These are phyloP conservation scores for Mallotus japonicus DNA, from an alignment of 441 rosid genomes.

Conservation along the genomic window DNA sequence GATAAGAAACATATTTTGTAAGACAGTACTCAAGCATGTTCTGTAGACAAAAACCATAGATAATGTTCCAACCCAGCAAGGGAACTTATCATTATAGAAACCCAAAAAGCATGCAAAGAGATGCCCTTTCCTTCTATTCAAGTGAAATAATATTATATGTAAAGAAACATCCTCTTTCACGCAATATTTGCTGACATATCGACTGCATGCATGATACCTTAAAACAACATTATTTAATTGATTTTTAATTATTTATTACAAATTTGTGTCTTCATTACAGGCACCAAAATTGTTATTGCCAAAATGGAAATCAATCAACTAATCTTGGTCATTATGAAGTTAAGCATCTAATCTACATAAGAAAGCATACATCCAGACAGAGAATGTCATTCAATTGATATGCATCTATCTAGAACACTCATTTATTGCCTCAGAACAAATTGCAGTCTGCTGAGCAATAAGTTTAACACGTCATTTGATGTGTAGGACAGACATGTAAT, in stretches of 20 bases:
- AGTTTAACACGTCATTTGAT: not conserved
- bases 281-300: not conserved
- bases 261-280: not conserved
- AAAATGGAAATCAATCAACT: not conserved
- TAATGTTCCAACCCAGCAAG: not conserved
- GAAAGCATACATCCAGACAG: not conserved
- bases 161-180: conserved; percentile 4
- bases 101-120: not conserved
- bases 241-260: not conserved
- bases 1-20: not conserved
- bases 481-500: not conserved
- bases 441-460: not conserved
- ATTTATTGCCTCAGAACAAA: conserved; percentile 4
- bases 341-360: conserved; percentile 2
- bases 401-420: not conserved
- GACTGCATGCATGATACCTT: not conserved
- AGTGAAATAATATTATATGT: not conserved
- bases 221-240: not conserved
- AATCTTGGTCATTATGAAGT: not conserved
- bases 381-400: not conserved
- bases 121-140: not conserved
- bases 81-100: not conserved
- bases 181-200: not conserved
- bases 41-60: not conserved
- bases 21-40: not conserved